Evolutionary conservation across 371 early-diverging fungal genomes (phyloP).

Genomic region (Circinella minor): DNA sequence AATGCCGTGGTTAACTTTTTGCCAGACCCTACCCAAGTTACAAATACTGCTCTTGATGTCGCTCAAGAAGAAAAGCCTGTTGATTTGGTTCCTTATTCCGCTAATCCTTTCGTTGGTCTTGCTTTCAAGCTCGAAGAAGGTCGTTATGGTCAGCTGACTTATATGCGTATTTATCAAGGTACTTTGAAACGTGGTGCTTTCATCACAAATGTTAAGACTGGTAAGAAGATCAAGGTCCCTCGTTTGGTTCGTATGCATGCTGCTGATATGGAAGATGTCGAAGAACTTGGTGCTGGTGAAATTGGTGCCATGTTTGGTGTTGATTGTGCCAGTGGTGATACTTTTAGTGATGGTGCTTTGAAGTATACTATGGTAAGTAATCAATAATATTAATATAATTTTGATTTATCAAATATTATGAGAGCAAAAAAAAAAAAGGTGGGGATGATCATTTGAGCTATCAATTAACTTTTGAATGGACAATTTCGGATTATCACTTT

Average conservation of each 20-base stretch:
- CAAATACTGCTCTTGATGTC: conserved; percentile 78
- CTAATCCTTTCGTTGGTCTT: conserved; percentile 85
- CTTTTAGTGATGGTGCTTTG: conserved; percentile 91
- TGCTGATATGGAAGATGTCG: conserved; percentile 98
- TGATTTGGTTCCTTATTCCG: conserved; percentile 57
- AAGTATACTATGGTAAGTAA: conserved; percentile 79
- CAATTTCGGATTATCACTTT: neutral
- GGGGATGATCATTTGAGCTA: no score
- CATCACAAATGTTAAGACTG: conserved; percentile 88
- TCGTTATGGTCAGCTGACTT: conserved; percentile 95
- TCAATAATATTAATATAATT: neutral
- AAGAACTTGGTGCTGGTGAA: conserved; percentile 93
- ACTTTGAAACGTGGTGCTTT: conserved; percentile 85
- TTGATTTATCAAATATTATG: no score
- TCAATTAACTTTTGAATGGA: no score
- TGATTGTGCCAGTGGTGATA: conserved; percentile 97
- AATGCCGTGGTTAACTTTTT: conserved; percentile 78
- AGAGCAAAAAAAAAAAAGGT: no score
- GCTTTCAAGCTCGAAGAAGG: conserved; percentile 97
- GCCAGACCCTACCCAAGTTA: conserved; percentile 80
- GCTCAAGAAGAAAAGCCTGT: conserved; percentile 71
- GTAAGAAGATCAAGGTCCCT: conserved; percentile 95
- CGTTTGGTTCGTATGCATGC: conserved; percentile 98
- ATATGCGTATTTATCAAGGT: conserved; percentile 97
- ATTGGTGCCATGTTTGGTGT: conserved; percentile 98